Base-by-base conservation (phyloP, 1,139 yeast species). In the Yamadazyma buinensis region DNA sequence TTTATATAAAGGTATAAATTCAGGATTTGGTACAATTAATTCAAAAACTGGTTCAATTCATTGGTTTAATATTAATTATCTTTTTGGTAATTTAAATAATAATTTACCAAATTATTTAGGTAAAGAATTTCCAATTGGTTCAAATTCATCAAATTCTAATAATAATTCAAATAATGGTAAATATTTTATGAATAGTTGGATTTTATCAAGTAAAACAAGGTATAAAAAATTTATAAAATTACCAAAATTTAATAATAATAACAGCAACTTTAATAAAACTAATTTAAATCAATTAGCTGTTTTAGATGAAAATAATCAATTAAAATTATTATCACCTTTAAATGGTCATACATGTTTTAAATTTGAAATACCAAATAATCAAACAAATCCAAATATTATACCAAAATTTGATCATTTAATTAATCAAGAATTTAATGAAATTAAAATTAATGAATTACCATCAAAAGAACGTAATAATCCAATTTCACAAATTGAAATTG, bases 401-500 rank as follows among this genome's bases (percentile, higher is more conserved):
- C 23, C 25, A 7, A 30, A 28, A 8, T 4, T 17, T 4, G 21
- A 22, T 12, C 29, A 30, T 9, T 21, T 20, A 5, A 10, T n/a
- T 17, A 21, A 31, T 14, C 12, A 15, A 9, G 26, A 20, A 30
- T 17, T 17, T 17, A 17, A 17, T 17, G 7, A 17, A 17, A 13
- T 25, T 40, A 10, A 14, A n/a, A 20, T 10, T 9, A 26, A 35
- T 10, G 21, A 32, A 8, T 15, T 29, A 4, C 19, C 29, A 15
- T 46, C 43, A 3, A 13, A 20, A 5, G 21, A 30, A 10, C 23
- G 10, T 11, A 19, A 24, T 7, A 33, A 29, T 33, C 80, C 84
- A 1, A 54, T 80, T 26, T 69, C 83, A 0, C 75, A 75, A 41
- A 75, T 78, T 26, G 88, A 81, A 50, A 72, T 82, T 37, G 86